Evolutionary conservation across 805 yeast species (phyloP).

Genomic region (Metschnikowia arizonensis): DNA sequence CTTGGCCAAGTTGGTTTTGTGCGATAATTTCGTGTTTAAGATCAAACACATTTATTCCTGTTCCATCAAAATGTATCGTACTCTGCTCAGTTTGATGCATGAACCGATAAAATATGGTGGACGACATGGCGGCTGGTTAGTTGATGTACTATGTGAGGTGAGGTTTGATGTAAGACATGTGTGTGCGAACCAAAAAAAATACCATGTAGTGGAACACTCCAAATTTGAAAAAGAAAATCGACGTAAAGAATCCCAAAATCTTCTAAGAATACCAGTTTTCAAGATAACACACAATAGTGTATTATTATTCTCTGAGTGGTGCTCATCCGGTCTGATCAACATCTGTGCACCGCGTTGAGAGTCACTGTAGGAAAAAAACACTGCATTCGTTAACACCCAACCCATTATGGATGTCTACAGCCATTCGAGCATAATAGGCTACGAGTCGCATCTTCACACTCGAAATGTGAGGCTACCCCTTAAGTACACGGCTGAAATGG

Average conservation of each 20-base stretch:
- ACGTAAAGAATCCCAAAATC: too few relatives aligned
- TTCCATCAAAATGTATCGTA: slow-evolving; percentile 87
- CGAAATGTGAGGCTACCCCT: slow-evolving; percentile 17
- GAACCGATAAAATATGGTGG: slow-evolving; percentile 83
- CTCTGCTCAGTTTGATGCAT: slow-evolving; percentile 76
- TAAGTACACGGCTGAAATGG: slow-evolving; percentile 7
- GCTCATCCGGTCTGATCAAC: background rate
- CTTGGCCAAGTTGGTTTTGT: slow-evolving; percentile 76
- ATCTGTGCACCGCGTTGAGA: slow-evolving; percentile 8
- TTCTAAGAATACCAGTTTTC: background rate
- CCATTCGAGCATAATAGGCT: slow-evolving; percentile 15
- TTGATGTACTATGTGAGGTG: background rate
- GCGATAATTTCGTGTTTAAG: slow-evolving; percentile 83
- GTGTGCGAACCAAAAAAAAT: slow-evolving; percentile 5
- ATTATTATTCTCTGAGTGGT: background rate
- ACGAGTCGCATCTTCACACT: slow-evolving; percentile 16
- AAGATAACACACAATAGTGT: background rate
- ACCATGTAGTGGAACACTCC: background rate
- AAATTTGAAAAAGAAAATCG: background rate
- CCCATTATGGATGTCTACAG: slow-evolving; percentile 13
- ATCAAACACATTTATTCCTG: slow-evolving; percentile 93
- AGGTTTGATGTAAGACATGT: background rate
- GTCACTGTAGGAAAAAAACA: slow-evolving; percentile 1
- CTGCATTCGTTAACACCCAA: background rate
- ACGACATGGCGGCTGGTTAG: slow-evolving; percentile 52